Base-by-base conservation (phyloP, 2,329 filamentous ascomycete genomes). In the Cyphellophora europaea region DNA sequence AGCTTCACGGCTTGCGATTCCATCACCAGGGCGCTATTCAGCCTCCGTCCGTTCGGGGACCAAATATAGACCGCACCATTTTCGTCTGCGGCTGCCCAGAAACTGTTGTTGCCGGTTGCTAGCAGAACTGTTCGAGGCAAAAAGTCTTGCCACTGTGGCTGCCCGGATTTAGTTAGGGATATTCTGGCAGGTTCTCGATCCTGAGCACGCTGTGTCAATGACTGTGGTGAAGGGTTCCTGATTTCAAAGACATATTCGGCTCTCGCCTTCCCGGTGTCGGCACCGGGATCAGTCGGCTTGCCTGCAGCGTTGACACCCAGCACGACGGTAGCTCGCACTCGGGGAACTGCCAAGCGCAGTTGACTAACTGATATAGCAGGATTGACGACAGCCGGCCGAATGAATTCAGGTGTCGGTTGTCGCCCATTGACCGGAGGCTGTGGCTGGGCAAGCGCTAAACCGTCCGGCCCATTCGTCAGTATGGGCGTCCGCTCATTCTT, bases 1-100 rank as follows among this genome's bases (percentile, higher is more conserved):
- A 98, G 69, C 37, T 98, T 91, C 19, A 96, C 88, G 1, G 91
- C 85, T 50, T 96, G 88, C 2, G 89, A 79, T 61, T 98, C 91
- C 11, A 96, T 65, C 5, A 95, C 73, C 45, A 95, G 71, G 4
- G 88, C 79, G 51, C 85, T 94, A 36, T 93, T 67, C 14, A 94
- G 67, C 34, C 93, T 76, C 42, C 93, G 77, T 10, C 91, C 91
- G 11, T 88, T 86, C 2, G 89, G 86, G 2, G 88, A 89, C 88
- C 91, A 98, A 6, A 85, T 74, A 53, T 94, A 85, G 5, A 98
- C 57, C 12, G 79, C 85, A 11, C 87, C 91, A 53, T 96, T 91
- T 56, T 98, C 91, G 51, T 88, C 95, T 6, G 83, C 88, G 11
- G 82, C 89, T 0, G 84, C 82, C 83, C 91, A 98, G 54, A 96